These are phyloP conservation scores for Bryoerythrophyllum caledonicum DNA, from an alignment of 225 moss, liverwort and hornwort genomes.

Conservation along the genomic window DNA sequence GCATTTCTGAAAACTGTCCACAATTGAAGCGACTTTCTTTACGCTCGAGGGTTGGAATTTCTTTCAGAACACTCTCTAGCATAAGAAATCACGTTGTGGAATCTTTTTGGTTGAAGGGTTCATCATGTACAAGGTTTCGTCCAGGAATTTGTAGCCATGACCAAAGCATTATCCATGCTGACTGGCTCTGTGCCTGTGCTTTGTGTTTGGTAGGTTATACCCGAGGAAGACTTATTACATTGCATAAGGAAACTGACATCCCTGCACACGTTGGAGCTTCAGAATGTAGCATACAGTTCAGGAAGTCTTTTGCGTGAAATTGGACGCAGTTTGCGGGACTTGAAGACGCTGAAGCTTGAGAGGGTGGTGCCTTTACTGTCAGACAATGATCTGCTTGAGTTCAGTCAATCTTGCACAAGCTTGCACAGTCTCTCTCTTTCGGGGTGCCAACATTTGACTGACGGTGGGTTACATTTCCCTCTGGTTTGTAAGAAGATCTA, in stretches of 20 bases:
- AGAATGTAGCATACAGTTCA: conserved; percentile 44
- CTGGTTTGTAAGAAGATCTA: neutral
- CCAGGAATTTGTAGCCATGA: neutral
- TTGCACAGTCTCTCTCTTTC: conserved; percentile 59
- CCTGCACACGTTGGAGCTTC: conserved; percentile 65
- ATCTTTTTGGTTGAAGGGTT: neutral
- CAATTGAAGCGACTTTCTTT: conserved; percentile 56
- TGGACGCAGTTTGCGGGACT: conserved; percentile 33
- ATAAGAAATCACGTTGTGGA: neutral
- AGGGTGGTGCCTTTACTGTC: conserved; percentile 58
- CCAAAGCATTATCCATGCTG: conserved; percentile 4
- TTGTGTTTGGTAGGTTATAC: conserved; percentile 47
- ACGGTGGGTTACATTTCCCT: conserved; percentile 29
- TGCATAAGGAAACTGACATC: conserved; percentile 42
- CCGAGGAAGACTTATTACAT: conserved; percentile 52
- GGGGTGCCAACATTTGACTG: conserved; percentile 56
- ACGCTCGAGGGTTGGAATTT: conserved; percentile 56
- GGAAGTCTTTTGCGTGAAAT: conserved; percentile 42
- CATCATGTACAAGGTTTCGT: conserved; percentile 5
- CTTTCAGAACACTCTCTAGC: neutral
- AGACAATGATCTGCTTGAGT: conserved; percentile 52
- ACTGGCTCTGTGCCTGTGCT: conserved; percentile 18
- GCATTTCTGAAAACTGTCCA: conserved; percentile 37
- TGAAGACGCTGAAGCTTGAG: conserved; percentile 61
- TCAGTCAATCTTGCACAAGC: conserved; percentile 42